Evolutionary conservation across 176 grass and related monocot genomes (phyloP).

Genomic region (Dendrocalamus sinicus): DNA sequence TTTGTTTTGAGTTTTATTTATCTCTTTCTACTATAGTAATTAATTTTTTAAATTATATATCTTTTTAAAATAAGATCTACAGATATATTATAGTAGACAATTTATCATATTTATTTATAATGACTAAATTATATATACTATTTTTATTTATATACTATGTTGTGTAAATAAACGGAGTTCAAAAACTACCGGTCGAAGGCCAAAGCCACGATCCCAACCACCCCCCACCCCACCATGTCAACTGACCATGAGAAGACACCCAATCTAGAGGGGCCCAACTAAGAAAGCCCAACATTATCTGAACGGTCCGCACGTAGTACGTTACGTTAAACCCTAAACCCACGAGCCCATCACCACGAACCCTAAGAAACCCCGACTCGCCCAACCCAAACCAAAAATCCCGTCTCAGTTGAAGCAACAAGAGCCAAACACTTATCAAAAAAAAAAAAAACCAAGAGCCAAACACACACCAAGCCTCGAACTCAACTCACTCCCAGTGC

Average conservation of each 20-base stretch:
- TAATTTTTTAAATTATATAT: too few relatives aligned
- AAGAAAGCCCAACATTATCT: neutral
- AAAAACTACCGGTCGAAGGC: too few relatives aligned
- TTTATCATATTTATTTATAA: accelerated
- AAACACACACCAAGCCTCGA: neutral
- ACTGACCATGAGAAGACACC: neutral
- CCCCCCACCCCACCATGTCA: neutral
- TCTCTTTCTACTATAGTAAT: too few relatives aligned
- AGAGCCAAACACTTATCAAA: neutral
- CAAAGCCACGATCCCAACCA: too few relatives aligned
- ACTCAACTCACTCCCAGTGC: neutral
- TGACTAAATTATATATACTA: too few relatives aligned
- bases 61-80: too few relatives aligned
- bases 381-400: neutral
- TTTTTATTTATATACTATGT: too few relatives aligned
- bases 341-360: neutral
- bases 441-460: neutral
- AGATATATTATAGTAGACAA: too few relatives aligned
- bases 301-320: too few relatives aligned
- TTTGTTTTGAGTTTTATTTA: too few relatives aligned
- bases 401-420: neutral
- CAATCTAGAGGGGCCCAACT: neutral
- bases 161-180: too few relatives aligned
- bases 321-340: neutral
- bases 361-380: neutral